Percentiles rank a stretch among this genome's conserved stretches.
Evolutionary conservation across 129 eudicot genomes (phyloP).

Genomic region (Flaveria sonorensis): DNA sequence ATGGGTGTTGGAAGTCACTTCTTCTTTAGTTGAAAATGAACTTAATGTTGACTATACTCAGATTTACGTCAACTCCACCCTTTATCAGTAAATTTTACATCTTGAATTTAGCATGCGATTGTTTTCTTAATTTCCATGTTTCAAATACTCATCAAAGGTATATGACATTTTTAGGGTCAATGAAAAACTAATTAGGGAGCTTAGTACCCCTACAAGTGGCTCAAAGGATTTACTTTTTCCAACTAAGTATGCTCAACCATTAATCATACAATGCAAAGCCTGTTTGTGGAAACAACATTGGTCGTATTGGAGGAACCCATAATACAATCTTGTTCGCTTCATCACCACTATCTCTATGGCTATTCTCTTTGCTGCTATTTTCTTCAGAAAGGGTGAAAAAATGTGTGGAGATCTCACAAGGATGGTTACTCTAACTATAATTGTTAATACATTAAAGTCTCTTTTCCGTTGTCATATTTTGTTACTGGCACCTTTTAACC

Average conservation of each 20-base stretch:
- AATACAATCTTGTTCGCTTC: slow-evolving; percentile 21
- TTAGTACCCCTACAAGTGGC: slow-evolving; percentile 23
- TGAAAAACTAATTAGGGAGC: slow-evolving; percentile 20
- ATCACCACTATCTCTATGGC: slow-evolving; percentile 4
- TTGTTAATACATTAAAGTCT: neutral
- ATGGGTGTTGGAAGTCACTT: slow-evolving; percentile 36
- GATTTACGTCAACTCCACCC: slow-evolving; percentile 21
- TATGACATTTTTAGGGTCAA: slow-evolving; percentile 17
- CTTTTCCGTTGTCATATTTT: neutral
- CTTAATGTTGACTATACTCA: slow-evolving; percentile 23
- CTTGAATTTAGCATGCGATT: neutral
- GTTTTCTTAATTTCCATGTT: neutral
- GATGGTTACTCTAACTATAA: neutral
- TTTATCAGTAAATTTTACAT: slow-evolving; percentile 19
- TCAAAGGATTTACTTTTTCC: slow-evolving; percentile 18
- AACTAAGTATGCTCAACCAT: slow-evolving; percentile 18
- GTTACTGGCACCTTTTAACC: neutral
- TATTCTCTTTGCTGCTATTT: slow-evolving; percentile 13
- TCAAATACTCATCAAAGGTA: neutral
- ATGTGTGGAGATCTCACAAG: slow-evolving; percentile 7
- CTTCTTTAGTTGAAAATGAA: slow-evolving; percentile 21
- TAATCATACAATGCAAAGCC: slow-evolving; percentile 19
- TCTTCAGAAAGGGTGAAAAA: slow-evolving; percentile 28
- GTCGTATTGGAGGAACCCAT: slow-evolving; percentile 27
- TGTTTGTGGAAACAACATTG: slow-evolving; percentile 30